Percentiles rank a stretch among this genome's conserved stretches.
These are phyloP conservation scores for Rhododendron molle DNA, from an alignment of 148 eudicot genomes.

Conservation along the genomic window DNA sequence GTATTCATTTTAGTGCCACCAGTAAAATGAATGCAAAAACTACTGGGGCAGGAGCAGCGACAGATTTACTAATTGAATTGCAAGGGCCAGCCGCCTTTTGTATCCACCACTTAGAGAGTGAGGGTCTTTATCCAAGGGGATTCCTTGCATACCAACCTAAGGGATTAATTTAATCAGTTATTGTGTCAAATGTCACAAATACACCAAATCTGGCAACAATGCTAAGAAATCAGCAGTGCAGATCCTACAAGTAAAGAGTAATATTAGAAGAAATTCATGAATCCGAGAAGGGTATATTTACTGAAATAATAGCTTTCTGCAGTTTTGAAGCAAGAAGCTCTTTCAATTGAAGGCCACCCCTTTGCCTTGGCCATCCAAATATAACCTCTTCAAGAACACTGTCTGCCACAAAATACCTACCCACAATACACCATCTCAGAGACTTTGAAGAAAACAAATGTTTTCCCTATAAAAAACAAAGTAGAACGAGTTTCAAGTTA, in stretches of 20 bases:
- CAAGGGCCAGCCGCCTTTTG: constrained; percentile 93
- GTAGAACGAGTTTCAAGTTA: neutral
- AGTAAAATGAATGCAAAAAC: neutral
- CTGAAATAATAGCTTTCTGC: constrained; percentile 74
- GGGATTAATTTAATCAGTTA: constrained; percentile 1
- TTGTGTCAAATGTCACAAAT: neutral
- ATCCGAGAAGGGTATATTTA: constrained; percentile 22
- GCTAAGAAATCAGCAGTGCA: neutral
- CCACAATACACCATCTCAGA: constrained; percentile 9
- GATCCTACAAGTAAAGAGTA: neutral
- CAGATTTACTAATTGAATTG: constrained; percentile 73
- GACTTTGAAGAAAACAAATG: neutral
- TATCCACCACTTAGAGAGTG: constrained; percentile 95
- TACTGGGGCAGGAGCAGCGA: neutral
- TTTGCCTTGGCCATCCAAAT: constrained; percentile 92
- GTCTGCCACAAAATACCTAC: constrained; percentile 79
- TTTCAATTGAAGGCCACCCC: constrained; percentile 50
- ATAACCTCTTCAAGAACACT: constrained; percentile 81
- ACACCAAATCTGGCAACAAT: neutral
- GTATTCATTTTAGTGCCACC: neutral
- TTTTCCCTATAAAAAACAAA: neutral
- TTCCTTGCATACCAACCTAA: constrained; percentile 83
- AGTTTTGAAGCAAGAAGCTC: constrained; percentile 76
- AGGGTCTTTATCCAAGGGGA: constrained; percentile 90
- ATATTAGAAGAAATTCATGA: neutral